These are phyloP conservation scores for Polytrichum formosum DNA, from an alignment of 225 moss, liverwort and hornwort species.

Conservation along the genomic window DNA sequence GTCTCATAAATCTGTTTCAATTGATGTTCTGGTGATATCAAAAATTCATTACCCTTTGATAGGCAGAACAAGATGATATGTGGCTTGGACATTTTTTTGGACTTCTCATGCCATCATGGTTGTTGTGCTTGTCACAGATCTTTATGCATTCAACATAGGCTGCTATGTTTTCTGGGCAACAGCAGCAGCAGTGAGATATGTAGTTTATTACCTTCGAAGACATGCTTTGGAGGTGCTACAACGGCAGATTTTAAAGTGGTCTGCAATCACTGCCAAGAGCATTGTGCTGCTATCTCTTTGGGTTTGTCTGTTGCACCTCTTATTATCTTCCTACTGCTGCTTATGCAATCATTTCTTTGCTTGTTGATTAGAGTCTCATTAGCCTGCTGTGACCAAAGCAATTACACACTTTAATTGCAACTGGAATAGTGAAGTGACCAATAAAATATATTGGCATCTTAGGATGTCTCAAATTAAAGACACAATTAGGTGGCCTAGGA, in stretches of 20 bases:
- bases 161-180: constrained; percentile 95
- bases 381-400: too few relatives aligned
- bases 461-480: too few relatives aligned
- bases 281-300: constrained; percentile 81
- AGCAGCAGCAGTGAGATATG: constrained; percentile 83
- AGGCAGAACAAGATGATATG: background rate
- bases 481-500: too few relatives aligned
- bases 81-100: background rate
- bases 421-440: too few relatives aligned
- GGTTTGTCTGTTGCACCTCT: constrained; percentile 38
- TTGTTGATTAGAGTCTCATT: too few relatives aligned
- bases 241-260: constrained; percentile 94
- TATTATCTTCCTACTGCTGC: too few relatives aligned
- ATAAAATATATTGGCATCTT: too few relatives aligned
- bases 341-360: too few relatives aligned
- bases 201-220: constrained; percentile 77
- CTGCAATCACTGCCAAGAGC: constrained; percentile 94
- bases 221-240: constrained; percentile 83
- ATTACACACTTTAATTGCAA: too few relatives aligned
- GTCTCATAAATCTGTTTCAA: too few relatives aligned
- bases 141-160: constrained; percentile 98
- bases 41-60: too few relatives aligned
- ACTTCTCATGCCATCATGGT: constrained; percentile 3
- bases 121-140: constrained; percentile 49
- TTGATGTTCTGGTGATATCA: too few relatives aligned